Base-by-base conservation (phyloP, 2,329 filamentous ascomycete species). In the Diaporthe ilicicola region DNA sequence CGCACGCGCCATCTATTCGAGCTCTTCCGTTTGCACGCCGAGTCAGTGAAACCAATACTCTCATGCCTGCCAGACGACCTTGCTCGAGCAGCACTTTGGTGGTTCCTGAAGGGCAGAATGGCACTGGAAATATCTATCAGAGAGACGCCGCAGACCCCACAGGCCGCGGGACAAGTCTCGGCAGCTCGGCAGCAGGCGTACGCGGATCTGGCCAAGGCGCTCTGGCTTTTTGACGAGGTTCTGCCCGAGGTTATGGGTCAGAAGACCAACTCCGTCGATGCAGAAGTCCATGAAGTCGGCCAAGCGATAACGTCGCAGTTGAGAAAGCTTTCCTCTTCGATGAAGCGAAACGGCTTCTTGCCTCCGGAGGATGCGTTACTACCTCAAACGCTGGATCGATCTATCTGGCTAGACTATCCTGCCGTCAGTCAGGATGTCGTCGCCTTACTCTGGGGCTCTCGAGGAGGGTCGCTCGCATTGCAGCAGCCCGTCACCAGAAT, bases 71-170 rank as follows among this genome's bases (percentile, higher is more conserved):
- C 92, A 0, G 85, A 87, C 56, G 89, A 94, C 72, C 92, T 95
- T 83, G 85, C 92, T 12, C 88, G 93, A 70, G 91, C 91, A 29
- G 91, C 90, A 4, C 84, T 93, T 0, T 98, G 95, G 95, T 98
- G 95, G 95, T 97, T 97, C 77, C 79, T 97, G 55, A 92, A 90
- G 75, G 95, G 94, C 24, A 91, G 94, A 73, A 89, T 91, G 77
- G 90, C 91, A 12, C 85, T 97, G 65, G 95, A 97, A 79, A 81
- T 83, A 15, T 85, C 91, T 48, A 90, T 97, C 56, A 88, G 93
- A 72, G 90, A 89, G 66, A 87, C 89, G 8, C 87, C 91, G 37
- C 82, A 84, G 44, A 85, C 81, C 51, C 84, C 87, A 5, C 86
- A 90, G 72, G 83, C 81, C 10, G 84, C 89, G 74, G 83, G 86